Evolutionary conservation across 257 asterid species (phyloP).

Genomic region (Lavandula angustifolia): DNA sequence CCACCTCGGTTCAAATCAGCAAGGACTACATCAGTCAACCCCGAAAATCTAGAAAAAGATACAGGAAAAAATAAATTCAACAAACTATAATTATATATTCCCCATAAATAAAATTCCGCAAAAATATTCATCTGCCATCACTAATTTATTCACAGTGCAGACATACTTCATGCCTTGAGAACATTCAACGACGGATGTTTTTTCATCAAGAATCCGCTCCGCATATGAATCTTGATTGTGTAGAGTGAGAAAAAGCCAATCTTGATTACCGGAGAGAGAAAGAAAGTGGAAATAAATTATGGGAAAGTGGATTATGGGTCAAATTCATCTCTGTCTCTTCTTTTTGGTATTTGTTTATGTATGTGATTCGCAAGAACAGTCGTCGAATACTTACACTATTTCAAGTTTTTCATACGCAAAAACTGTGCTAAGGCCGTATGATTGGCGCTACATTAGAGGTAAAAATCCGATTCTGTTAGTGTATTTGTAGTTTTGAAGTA

Average conservation of each 20-base stretch:
- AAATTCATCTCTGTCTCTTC: constrained; percentile 31
- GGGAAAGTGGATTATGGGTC: constrained; percentile 54
- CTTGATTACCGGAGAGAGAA: constrained; percentile 30
- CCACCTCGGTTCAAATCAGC: background rate
- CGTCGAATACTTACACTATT: constrained; percentile 48
- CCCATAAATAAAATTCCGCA: background rate
- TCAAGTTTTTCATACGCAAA: constrained; percentile 74
- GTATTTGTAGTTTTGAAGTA: constrained; percentile 1
- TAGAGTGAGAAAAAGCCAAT: constrained; percentile 16
- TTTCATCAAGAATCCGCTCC: constrained; percentile 16
- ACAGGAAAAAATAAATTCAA: constrained; percentile 21
- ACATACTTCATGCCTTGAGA: constrained; percentile 10
- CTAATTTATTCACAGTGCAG: constrained; percentile 16
- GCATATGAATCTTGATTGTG: constrained; percentile 30
- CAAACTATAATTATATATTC: constrained; percentile 13
- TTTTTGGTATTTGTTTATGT: constrained; percentile 29
- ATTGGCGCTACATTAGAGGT: constrained; percentile 92
- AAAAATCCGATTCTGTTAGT: constrained; percentile 8
- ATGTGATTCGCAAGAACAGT: constrained; percentile 47
- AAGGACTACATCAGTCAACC: constrained; percentile 33
- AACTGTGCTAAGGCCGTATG: constrained; percentile 68
- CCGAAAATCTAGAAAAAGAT: constrained; percentile 31
- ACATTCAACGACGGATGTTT: background rate
- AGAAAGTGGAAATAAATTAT: constrained; percentile 23
- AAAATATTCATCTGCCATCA: background rate